Conservation (phyloP, 441 rosid genomes). For the Rhodomyrtus psidioides region DNA sequence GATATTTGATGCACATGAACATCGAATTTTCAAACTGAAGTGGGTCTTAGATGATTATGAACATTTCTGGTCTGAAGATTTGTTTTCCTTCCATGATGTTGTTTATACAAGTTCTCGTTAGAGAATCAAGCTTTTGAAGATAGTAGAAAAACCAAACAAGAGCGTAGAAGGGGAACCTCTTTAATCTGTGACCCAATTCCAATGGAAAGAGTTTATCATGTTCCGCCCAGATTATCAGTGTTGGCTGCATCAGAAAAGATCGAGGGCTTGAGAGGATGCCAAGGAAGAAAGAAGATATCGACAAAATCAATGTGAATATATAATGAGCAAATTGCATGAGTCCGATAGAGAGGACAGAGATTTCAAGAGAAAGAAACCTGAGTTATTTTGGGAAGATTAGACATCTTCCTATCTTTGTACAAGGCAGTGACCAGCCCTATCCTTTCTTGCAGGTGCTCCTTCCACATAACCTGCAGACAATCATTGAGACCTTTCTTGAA, state of each 20-base stretch:
- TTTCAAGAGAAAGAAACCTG: constrained; percentile 28
- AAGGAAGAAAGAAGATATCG: not conserved
- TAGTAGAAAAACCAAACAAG: not conserved
- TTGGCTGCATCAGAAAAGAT: not conserved
- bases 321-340: not conserved
- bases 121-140: not conserved
- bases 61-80: not conserved
- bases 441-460: constrained; percentile 48
- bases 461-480: constrained; percentile 50
- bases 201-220: not conserved
- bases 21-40: not conserved
- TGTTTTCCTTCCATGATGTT: not conserved
- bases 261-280: not conserved
- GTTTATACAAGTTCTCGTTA: not conserved
- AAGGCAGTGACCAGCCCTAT: constrained; percentile 44
- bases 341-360: not conserved
- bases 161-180: not conserved
- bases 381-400: constrained; percentile 41
- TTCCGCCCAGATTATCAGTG: not conserved
- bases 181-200: not conserved
- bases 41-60: not conserved
- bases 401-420: constrained; percentile 36
- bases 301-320: not conserved
- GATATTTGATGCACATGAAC: not conserved
- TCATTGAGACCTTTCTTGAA: not conserved